Base-by-base conservation (phyloP, 495 filamentous ascomycete genomes). In the Lophiostoma macrostomum region DNA sequence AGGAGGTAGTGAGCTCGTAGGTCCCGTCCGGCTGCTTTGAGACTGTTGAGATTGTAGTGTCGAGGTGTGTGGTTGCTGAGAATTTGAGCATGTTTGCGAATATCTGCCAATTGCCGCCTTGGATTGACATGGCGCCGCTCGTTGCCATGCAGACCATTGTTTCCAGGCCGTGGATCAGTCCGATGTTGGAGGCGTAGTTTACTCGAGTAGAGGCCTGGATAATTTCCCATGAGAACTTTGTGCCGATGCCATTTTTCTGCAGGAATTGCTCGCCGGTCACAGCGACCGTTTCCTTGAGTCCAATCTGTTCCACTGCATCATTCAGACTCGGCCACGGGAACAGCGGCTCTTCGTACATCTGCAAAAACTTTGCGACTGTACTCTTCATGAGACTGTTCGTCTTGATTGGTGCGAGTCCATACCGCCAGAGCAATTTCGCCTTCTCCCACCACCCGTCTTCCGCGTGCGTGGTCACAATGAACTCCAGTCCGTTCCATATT, bases 151-250 rank as follows among this genome's bases (percentile, higher is more conserved):
- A 85, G 13, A 96, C 93, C 85, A 96, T 91, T 0, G 90, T 82
- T 58, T 91, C 89, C 8, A 99, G 68, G 3, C 88, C 94, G 62
- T 99, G 91, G 25, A 97, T 93, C 36, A 83, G 67, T 2, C 70
- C 75, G 5, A 98, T 65, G 53, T 99, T 96, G 56, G 91, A 88
- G 0, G 86, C 93, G 71, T 97, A 97, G 65, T 99, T 99, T 35
- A 97, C 93, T 4, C 93, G 77, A 0, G 93, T 97, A n/a, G n/a
- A n/a, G n/a, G 93, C 88, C 71, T 97, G 94, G 11, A 98, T 80
- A 34, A 99, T 82, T 39, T 99, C 90, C 10, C 80, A 80, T 1
- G 86, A 71, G 64, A 94, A 99, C 8, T 68, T 56, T 0, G 74
- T 69, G 2, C 75, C 76, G 31, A 97, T 79, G 4, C 75, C 75